Base-by-base conservation (phyloP, 1,284 basidiomycete genomes). In the Microbotryum scabiosae region DNA sequence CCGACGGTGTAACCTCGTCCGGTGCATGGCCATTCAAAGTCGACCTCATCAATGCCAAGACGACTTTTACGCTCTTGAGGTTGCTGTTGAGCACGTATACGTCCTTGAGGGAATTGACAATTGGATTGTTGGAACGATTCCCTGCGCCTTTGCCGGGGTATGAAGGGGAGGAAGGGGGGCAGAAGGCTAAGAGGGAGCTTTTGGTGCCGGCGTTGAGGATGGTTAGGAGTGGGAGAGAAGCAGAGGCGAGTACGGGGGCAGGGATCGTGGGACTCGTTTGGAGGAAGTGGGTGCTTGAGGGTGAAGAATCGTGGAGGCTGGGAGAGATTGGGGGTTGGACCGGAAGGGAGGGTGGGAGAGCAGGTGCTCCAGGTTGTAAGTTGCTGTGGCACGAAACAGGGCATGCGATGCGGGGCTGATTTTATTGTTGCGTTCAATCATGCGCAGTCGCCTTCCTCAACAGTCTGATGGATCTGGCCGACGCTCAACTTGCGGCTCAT, bases 191-290 rank as follows among this genome's bases (percentile, higher is more conserved):
- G 51, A 25, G 26, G 41, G 63, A 69, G 46, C 53, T 69, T 0
- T 30, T 69, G 25, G 43, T 49, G 5, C 67, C 67, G 4, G 67
- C 67, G 9, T 41, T 69, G n/a, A 60, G 56, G 28, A 67, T 69
- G 65, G 57, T 69, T 36, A 49, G 62, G 41, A 69, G 65, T 50
- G 67, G 67, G 0, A 47, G 67, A 26, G 65, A 69, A 55, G 56
- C 65, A 1, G 67, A 66, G 28, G 63, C 65, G 14, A 67, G 63
- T 26, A 65, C 67, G 0, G 67, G 67, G 41, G 67, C 67, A 4
- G 66, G 72, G 4, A 60, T 75, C 54, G 60, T 72, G 25, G 69
- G 71, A 10, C 66, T 73, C 23, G 56, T 69, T 2, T 66, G 67
- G 65, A 43, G 62, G 43, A 70, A 72, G 46, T 68, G 64, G 57